A percentile compares a stretch with the other conserved stretches of the same genome.
Evolutionary conservation across 371 early-diverging fungal genomes (phyloP).

Genomic region (Mucor circinelloides): DNA sequence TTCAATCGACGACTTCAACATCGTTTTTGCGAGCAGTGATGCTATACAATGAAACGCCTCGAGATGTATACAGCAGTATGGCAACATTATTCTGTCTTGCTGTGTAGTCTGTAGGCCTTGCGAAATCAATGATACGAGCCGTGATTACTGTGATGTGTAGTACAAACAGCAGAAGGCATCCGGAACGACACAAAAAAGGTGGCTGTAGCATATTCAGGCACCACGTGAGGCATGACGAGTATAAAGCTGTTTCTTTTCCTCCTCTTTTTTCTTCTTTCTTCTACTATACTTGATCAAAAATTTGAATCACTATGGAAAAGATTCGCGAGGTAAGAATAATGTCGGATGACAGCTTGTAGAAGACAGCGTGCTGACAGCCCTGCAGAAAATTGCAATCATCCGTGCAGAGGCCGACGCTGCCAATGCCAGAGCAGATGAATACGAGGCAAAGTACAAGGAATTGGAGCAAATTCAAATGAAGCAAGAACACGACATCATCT

Average conservation of each 20-base stretch:
- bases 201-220: not conserved
- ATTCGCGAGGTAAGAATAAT: conserved; percentile 37
- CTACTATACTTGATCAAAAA: not conserved
- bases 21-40: not conserved
- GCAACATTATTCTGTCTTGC: too few species aligned
- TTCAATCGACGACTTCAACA: not conserved
- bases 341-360: not conserved
- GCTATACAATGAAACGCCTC: not conserved
- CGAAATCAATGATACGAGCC: too few species aligned
- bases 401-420: conserved; percentile 75
- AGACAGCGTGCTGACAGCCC: not conserved
- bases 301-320: conserved; percentile 32
- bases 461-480: conserved; percentile 54
- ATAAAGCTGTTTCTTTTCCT: conserved; percentile 10
- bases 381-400: conserved; percentile 66
- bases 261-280: conserved; percentile 18
- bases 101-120: too few species aligned
- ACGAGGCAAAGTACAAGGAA: conserved; percentile 63
- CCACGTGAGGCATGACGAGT: not conserved
- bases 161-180: not conserved
- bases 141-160: not conserved
- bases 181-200: not conserved
- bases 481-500: conserved; percentile 76
- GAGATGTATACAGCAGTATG: not conserved
- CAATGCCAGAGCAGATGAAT: conserved; percentile 62